Evolutionary conservation across 768 basidiomycete species (phyloP).

Genomic region (Ephemerocybe angulata): DNA sequence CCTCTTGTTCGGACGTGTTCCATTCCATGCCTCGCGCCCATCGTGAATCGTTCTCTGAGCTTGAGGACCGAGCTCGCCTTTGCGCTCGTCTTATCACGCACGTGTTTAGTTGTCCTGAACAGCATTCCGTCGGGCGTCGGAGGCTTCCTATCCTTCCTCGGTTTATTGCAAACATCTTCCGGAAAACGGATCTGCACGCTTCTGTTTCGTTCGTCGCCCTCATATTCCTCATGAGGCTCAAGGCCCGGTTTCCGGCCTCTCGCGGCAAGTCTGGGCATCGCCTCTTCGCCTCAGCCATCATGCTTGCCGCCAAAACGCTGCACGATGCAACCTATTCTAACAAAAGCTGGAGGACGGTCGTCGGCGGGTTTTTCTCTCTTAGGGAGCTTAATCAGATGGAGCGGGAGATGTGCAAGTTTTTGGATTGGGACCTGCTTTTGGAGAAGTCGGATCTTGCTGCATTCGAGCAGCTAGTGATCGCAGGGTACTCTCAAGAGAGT

Average conservation of each 20-base stretch:
- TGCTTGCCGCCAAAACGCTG: conserved; percentile 87
- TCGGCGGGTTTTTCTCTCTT: conserved; percentile 79
- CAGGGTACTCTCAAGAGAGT: too few relatives aligned
- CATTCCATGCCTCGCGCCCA: too few relatives aligned
- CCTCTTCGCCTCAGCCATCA: conserved; percentile 87
- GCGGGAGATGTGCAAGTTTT: conserved; percentile 85
- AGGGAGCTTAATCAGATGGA: conserved; percentile 97
- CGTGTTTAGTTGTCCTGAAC: too few relatives aligned
- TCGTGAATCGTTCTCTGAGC: too few relatives aligned
- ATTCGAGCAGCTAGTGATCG: too few relatives aligned
- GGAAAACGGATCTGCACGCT: conserved; percentile 71
- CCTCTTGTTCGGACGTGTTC: too few relatives aligned
- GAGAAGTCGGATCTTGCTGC: too few relatives aligned
- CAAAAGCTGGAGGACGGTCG: conserved; percentile 89
- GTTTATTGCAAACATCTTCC: conserved; percentile 85
- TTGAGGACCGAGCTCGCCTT: too few relatives aligned
- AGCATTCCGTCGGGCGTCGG: too few relatives aligned
- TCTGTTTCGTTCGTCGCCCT: conserved; percentile 69
- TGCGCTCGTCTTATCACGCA: too few relatives aligned
- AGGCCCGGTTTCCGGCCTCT: conserved; percentile 88
- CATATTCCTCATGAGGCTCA: conserved; percentile 77
- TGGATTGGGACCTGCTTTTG: conserved; percentile 99
- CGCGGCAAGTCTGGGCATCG: conserved; percentile 87
- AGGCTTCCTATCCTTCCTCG: too few relatives aligned
- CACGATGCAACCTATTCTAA: conserved; percentile 94